phyloP scores from a whole-genome alignment of 768 basidiomycete species.

The Pisolithus marmoratus region DNA sequence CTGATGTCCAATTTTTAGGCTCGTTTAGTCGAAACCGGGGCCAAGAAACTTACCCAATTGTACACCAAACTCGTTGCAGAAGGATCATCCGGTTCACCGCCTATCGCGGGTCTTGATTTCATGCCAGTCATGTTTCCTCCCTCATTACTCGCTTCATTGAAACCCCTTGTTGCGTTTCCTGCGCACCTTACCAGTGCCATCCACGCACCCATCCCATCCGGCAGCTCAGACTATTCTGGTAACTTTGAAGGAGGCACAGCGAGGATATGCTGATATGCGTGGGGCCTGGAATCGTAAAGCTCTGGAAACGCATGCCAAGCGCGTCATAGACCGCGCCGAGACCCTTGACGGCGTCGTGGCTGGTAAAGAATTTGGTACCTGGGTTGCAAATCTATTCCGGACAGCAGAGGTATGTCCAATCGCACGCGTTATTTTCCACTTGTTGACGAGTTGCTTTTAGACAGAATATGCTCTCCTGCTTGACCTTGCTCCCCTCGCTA shows the following conservation, averaged over 20 bases:
- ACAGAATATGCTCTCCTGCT: constrained; percentile 62
- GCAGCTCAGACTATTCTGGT: constrained; percentile 58
- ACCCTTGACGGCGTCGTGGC: constrained; percentile 58
- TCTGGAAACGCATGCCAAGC: constrained; percentile 63
- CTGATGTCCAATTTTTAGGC: constrained; percentile 31
- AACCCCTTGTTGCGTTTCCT: constrained; percentile 64
- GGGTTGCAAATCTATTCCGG: constrained; percentile 58
- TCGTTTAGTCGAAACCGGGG: constrained; percentile 76
- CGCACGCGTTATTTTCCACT: not conserved
- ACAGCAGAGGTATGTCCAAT: constrained; percentile 54
- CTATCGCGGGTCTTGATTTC: constrained; percentile 53
- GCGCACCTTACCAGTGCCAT: constrained; percentile 66
- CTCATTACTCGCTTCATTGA: constrained; percentile 45
- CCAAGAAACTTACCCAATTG: constrained; percentile 73
- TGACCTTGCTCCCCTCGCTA: constrained; percentile 58
- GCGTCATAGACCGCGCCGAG: constrained; percentile 66
- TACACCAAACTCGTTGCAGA: constrained; percentile 86
- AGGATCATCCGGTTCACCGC: constrained; percentile 72
- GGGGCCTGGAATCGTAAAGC: constrained; percentile 74
- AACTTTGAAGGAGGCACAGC: constrained; percentile 71
- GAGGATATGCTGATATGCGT: constrained; percentile 83
- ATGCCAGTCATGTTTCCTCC: constrained; percentile 50
- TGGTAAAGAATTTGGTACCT: constrained; percentile 67
- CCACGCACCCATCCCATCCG: constrained; percentile 80
- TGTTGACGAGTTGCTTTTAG: constrained; percentile 26